A percentile compares a stretch with the other conserved stretches of the same genome.
Conservation (phyloP, 2,329 filamentous ascomycete genomes). For the Tolypocladium tundrense region DNA sequence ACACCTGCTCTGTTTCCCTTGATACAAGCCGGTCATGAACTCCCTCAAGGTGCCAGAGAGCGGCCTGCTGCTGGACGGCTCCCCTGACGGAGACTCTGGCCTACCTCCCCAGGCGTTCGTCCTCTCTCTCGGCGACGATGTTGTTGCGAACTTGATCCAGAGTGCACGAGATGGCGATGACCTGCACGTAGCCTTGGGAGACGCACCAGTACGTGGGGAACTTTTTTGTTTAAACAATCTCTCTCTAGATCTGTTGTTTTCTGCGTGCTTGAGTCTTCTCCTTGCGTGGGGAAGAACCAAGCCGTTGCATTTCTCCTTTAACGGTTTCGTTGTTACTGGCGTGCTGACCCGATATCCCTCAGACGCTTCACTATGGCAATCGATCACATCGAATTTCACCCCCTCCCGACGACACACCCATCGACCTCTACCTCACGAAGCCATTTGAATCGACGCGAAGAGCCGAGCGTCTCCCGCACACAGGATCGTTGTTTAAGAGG, state of each 20-base stretch:
- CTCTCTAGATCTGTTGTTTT: background rate
- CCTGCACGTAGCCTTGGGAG: constrained; percentile 47
- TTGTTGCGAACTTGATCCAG: constrained; percentile 53
- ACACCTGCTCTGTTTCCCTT: background rate
- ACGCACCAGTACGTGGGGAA: constrained; percentile 44
- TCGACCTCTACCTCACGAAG: constrained; percentile 47
- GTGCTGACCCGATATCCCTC: background rate
- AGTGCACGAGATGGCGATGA: constrained; percentile 46
- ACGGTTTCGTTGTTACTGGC: background rate
- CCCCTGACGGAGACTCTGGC: constrained; percentile 29
- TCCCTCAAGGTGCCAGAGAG: constrained; percentile 45
- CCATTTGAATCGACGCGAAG: constrained; percentile 35
- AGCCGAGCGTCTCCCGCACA: constrained; percentile 38
- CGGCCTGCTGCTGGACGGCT: constrained; percentile 47
- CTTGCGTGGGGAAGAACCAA: background rate
- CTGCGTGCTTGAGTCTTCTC: background rate
- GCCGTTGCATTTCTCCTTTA: background rate
- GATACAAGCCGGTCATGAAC: constrained; percentile 29
- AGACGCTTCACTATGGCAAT: constrained; percentile 46
- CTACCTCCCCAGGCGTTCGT: constrained; percentile 47
- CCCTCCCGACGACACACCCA: constrained; percentile 33
- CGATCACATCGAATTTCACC: constrained; percentile 36
- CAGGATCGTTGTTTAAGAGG: constrained; percentile 39
- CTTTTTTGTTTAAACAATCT: background rate
- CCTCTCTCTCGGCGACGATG: constrained; percentile 44